Evolutionary conservation across 148 eudicot species (phyloP).

Genomic region (Persicaria maculosa): DNA sequence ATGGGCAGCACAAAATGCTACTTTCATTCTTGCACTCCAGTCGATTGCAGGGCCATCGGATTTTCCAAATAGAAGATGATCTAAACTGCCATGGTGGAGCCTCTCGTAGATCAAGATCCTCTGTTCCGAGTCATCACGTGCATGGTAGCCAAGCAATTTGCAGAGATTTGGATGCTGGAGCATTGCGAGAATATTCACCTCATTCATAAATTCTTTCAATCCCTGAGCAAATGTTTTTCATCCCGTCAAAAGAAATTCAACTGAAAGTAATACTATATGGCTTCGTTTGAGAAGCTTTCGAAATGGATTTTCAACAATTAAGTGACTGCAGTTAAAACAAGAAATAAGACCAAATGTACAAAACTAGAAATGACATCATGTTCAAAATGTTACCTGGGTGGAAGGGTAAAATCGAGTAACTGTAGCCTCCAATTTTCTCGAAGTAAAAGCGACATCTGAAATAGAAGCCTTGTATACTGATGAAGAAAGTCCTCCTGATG

Average conservation of each 20-base stretch:
- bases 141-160: slow-evolving; percentile 88
- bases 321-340: not conserved
- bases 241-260: not conserved
- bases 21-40: slow-evolving; percentile 80
- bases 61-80: slow-evolving; percentile 66
- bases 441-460: slow-evolving; percentile 37
- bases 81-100: slow-evolving; percentile 90
- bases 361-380: slow-evolving; percentile 5
- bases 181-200: slow-evolving; percentile 77
- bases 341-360: slow-evolving; percentile 6
- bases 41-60: slow-evolving; percentile 71
- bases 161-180: slow-evolving; percentile 84
- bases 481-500: slow-evolving; percentile 82
- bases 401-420: slow-evolving; percentile 68
- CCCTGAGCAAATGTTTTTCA: slow-evolving; percentile 32
- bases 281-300: not conserved
- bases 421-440: slow-evolving; percentile 67
- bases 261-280: not conserved
- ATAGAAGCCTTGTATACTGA: slow-evolving; percentile 66
- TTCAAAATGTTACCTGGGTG: slow-evolving; percentile 44
- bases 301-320: not conserved
- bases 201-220: slow-evolving; percentile 68
- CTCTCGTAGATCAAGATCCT: slow-evolving; percentile 91
- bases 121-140: slow-evolving; percentile 67
- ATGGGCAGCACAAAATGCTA: slow-evolving; percentile 82